phyloP scores from a whole-genome alignment of 2,329 filamentous ascomycete genomes.

The Cladosporium sp. region DNA sequence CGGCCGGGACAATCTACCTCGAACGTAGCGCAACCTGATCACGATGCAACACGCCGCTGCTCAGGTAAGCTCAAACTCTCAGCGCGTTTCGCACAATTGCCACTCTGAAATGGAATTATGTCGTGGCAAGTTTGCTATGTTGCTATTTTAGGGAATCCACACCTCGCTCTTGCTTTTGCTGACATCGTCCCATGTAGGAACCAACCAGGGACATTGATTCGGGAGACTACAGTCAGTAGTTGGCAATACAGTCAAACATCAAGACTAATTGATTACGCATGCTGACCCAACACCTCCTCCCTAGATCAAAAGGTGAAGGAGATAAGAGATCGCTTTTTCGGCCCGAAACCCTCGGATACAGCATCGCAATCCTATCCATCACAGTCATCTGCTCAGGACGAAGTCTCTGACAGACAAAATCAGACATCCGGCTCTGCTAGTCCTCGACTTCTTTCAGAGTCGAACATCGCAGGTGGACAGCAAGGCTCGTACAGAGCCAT shows the following conservation, averaged over 20 bases:
- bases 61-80: background rate
- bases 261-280: background rate
- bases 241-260: background rate
- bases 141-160: background rate
- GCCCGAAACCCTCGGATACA: background rate
- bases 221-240: constrained; percentile 7
- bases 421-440: constrained; percentile 36
- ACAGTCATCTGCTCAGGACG: constrained; percentile 24
- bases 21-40: background rate
- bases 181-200: constrained; percentile 3
- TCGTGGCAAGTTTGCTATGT: too few relatives aligned
- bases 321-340: constrained; percentile 9
- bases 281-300: background rate
- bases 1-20: background rate
- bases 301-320: constrained; percentile 5
- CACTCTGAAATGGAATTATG: too few relatives aligned
- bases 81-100: background rate
- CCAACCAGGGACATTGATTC: background rate
- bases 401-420: constrained; percentile 30
- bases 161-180: background rate
- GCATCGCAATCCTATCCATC: constrained; percentile 28
- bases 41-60: background rate
- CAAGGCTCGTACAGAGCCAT: constrained; percentile 46
- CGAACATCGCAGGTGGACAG: constrained; percentile 56
- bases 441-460: constrained; percentile 34